Percentiles rank a stretch among this genome's conserved stretches.
These are phyloP conservation scores for Cylindrodendrum hubeiense DNA, from an alignment of 2,329 filamentous ascomycete genomes.

Conservation along the genomic window DNA sequence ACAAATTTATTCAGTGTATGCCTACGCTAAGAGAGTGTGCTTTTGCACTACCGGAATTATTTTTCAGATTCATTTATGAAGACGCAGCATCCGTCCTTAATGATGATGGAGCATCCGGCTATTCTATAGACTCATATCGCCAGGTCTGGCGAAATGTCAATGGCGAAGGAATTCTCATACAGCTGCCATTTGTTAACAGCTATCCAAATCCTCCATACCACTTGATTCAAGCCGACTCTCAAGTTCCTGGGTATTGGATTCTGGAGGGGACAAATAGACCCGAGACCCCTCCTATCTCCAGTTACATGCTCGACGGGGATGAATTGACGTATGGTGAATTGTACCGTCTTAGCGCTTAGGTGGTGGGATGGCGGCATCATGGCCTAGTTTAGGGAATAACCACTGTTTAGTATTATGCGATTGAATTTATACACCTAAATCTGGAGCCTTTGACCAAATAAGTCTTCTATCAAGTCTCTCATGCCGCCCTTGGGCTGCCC, in stretches of 20 bases:
- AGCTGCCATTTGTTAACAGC: constrained; percentile 14
- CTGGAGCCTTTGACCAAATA: background rate
- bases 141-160: constrained; percentile 6
- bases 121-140: constrained; percentile 1
- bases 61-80: background rate
- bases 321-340: background rate
- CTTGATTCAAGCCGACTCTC: background rate
- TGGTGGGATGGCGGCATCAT: background rate
- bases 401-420: background rate
- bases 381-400: background rate
- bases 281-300: background rate
- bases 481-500: background rate
- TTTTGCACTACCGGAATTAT: constrained; percentile 1
- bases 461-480: background rate
- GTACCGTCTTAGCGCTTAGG: background rate
- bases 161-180: constrained; percentile 1
- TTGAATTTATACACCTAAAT: background rate
- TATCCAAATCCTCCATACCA: constrained; percentile 14
- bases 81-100: background rate
- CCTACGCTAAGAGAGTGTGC: background rate
- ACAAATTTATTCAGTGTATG: background rate
- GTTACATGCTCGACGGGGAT: background rate
- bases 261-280: background rate
- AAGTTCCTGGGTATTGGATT: constrained; percentile 3
- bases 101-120: too few relatives aligned